These are phyloP conservation scores for Malus domestica DNA, from an alignment of 306 rosid species.

Conservation along the genomic window DNA sequence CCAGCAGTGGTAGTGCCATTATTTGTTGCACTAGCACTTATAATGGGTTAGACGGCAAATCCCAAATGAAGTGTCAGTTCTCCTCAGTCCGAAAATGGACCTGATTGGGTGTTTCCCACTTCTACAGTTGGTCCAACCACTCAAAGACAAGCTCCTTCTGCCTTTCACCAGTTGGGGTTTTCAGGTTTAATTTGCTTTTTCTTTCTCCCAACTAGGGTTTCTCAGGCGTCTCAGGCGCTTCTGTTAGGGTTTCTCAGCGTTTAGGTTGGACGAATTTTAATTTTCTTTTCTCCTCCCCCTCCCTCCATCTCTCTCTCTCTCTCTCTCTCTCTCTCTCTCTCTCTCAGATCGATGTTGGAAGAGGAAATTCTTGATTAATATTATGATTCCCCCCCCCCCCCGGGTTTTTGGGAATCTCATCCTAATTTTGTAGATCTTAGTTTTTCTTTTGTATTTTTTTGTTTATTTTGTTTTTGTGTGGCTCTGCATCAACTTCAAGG, in stretches of 20 bases:
- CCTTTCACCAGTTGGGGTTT: slow-evolving; percentile 8
- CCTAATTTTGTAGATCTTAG: background rate
- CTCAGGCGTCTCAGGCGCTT: background rate
- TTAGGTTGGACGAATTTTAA: background rate
- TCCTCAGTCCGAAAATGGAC: background rate
- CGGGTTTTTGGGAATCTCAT: background rate
- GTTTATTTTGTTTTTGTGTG: background rate
- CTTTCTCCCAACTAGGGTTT: background rate
- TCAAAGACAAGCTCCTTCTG: slow-evolving; percentile 1
- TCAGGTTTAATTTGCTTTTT: background rate
- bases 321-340: background rate
- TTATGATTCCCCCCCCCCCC: background rate
- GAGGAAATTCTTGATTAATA: background rate
- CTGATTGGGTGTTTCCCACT: slow-evolving; percentile 17
- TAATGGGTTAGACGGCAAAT: slow-evolving; percentile 1
- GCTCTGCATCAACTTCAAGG: background rate
- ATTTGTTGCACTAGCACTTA: background rate
- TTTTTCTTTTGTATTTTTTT: background rate
- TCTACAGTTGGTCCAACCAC: slow-evolving; percentile 16
- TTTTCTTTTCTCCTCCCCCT: background rate
- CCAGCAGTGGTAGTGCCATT: background rate
- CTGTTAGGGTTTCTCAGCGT: background rate
- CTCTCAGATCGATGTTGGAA: background rate
- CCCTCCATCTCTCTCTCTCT: background rate
- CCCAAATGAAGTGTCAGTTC: slow-evolving; percentile 12